Evolutionary conservation across 192 early-diverging fungal genomes (phyloP).

Genomic region (Coemansia sp.): DNA sequence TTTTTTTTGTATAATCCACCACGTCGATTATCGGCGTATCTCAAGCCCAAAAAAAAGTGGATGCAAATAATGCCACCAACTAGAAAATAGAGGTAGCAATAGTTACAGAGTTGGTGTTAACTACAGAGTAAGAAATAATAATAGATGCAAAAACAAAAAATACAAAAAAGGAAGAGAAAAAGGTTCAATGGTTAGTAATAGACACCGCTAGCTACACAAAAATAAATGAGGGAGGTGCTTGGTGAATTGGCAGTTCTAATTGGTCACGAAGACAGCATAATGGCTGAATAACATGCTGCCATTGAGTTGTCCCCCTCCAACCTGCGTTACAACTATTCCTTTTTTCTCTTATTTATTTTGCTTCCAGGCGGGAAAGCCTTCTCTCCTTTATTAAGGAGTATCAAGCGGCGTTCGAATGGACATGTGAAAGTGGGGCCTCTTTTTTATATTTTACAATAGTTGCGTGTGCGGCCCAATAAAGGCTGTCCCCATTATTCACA

Average conservation of each 20-base stretch:
- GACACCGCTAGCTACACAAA: not conserved
- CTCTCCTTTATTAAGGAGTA: not conserved
- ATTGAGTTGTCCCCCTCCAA: not conserved
- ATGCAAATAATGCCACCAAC: not conserved
- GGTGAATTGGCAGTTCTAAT: not conserved
- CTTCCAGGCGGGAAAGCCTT: not conserved
- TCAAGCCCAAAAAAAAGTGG: not conserved
- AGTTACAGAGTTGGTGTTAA: not conserved
- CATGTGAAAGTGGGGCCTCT: not conserved
- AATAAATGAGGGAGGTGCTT: not conserved
- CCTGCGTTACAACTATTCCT: not conserved
- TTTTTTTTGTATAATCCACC: not conserved
- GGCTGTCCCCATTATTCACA: not conserved
- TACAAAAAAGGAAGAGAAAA: constrained; percentile 4
- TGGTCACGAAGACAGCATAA: not conserved
- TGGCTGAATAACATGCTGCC: constrained; percentile 7
- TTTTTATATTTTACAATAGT: not conserved
- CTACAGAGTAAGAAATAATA: not conserved
- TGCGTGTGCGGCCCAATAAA: not conserved
- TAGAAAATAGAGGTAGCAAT: not conserved
- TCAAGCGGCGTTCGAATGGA: not conserved
- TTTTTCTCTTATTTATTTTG: not conserved
- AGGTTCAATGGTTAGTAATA: not conserved
- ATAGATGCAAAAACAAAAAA: not conserved
- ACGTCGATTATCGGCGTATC: not conserved